Conservation (phyloP, 2,329 filamentous ascomycete species). For the Coniochaeta sp. region DNA sequence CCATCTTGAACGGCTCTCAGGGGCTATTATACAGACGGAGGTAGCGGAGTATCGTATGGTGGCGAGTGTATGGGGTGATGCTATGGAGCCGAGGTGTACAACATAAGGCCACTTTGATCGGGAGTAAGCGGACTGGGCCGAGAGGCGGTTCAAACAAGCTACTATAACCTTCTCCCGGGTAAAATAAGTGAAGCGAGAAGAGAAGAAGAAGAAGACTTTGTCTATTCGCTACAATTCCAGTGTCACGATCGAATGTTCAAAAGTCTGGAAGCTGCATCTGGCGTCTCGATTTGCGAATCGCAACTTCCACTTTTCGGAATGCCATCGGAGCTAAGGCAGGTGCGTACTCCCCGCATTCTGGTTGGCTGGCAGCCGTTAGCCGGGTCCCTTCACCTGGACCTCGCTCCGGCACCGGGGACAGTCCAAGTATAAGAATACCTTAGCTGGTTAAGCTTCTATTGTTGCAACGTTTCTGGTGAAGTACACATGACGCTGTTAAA, state of each 20-base stretch:
- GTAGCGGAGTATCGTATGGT: neutral
- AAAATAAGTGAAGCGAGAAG: too few relatives aligned
- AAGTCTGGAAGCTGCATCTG: neutral
- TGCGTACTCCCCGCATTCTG: neutral
- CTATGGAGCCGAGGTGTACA: slow-evolving; percentile 5
- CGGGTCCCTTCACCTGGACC: too few relatives aligned
- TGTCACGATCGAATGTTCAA: slow-evolving; percentile 5
- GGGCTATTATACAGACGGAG: slow-evolving; percentile 8
- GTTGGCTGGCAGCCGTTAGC: neutral
- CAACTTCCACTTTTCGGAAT: too few relatives aligned
- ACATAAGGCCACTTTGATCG: slow-evolving; percentile 18
- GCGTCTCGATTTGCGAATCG: neutral
- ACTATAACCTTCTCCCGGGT: too few relatives aligned
- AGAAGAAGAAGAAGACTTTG: too few relatives aligned
- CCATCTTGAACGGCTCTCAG: slow-evolving; percentile 11
- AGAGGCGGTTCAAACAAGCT: neutral
- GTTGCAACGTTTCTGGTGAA: too few relatives aligned
- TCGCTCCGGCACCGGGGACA: too few relatives aligned
- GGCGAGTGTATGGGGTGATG: slow-evolving; percentile 16
- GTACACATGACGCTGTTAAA: neutral
- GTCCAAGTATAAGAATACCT: too few relatives aligned
- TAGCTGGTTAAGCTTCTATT: too few relatives aligned
- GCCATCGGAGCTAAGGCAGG: neutral
- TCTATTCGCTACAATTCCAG: too few relatives aligned
- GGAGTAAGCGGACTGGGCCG: neutral